Evolutionary conservation across 1,139 yeast genomes (phyloP), one percentile per base, ranked within the genome.

Genomic region (Pneumocystis jirovecii): DNA sequence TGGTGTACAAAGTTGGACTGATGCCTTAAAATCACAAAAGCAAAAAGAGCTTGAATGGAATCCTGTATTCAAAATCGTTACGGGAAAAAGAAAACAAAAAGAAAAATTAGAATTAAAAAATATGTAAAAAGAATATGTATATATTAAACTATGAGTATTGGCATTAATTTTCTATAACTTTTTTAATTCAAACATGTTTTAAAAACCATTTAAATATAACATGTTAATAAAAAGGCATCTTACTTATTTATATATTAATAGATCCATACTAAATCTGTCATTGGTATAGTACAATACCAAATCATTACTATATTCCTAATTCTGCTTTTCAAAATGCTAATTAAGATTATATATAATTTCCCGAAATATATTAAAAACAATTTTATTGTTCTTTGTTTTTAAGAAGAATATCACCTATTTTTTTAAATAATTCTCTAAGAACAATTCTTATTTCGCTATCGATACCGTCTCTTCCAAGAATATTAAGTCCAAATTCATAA

Each of bases 381-480:
- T 37, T 12, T 37, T 37, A 37, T 8, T 25, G 4, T 21, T 66
- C 63, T 40, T 67, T 68, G 21, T 67, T 67, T 61, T 66, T 68
- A 64, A 69, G 64, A 65, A 69, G 68, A 21, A 66, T 67, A 44
- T 67, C 67, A 5, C 71, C 71, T 17, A 68, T 68, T 37, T 69
- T 63, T 62, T 64, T 64, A 60, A 69, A 69, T 61, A 69, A 60
- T 10, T 61, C 62, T 59, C 69, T 69, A 35, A 91, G 80, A 0
- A 91, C 86, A 42, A 76, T 75, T 67, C 96, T 80, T 69, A 91
- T 76, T 67, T 89, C 95, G 0, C 83, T 77, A 39, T 89, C 82
- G 72, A 89, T 80, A 69, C 29, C 56, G 39, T 84, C 85, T 76
- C 86, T 85, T 71, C 84, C 82, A 70, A 93, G 79, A 62, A 91